Conservation (phyloP, 805 yeast species). For the Vanderwaltozyma yarrowii region DNA sequence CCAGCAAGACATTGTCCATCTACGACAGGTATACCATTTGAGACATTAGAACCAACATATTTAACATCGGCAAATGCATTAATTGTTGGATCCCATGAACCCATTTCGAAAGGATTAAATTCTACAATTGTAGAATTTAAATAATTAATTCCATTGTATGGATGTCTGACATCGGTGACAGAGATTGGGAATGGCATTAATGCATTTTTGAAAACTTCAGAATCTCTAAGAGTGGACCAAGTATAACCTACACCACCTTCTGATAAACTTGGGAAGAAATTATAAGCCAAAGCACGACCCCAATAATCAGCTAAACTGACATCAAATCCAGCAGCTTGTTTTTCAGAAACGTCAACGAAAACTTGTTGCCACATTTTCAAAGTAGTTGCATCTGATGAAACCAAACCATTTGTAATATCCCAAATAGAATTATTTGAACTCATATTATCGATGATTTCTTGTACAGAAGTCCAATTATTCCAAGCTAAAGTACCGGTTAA, state of each 20-base stretch:
- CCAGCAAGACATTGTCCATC: constrained; percentile 51
- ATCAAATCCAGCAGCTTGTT: constrained; percentile 54
- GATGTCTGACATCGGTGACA: constrained; percentile 57
- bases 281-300: constrained; percentile 69
- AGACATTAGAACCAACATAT: constrained; percentile 59
- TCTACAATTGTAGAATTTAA: constrained; percentile 63
- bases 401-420: constrained; percentile 56
- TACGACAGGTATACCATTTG: constrained; percentile 46
- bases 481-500: constrained; percentile 56
- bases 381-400: constrained; percentile 44
- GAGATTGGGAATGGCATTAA: constrained; percentile 67
- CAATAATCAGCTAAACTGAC: constrained; percentile 66
- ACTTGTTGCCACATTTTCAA: constrained; percentile 44
- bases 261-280: constrained; percentile 52
- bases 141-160: constrained; percentile 46
- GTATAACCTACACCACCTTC: constrained; percentile 57
- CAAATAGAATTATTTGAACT: constrained; percentile 39
- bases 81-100: constrained; percentile 79
- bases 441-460: constrained; percentile 39
- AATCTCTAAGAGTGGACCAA: constrained; percentile 48
- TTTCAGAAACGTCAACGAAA: constrained; percentile 40
- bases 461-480: constrained; percentile 67
- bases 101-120: constrained; percentile 61
- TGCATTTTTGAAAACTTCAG: constrained; percentile 49
- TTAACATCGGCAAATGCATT: constrained; percentile 54